Percentiles rank a stretch among this genome's conserved stretches.
phyloP scores from a whole-genome alignment of 352 stramenopile species.

The Pythium vanterpoolii region DNA sequence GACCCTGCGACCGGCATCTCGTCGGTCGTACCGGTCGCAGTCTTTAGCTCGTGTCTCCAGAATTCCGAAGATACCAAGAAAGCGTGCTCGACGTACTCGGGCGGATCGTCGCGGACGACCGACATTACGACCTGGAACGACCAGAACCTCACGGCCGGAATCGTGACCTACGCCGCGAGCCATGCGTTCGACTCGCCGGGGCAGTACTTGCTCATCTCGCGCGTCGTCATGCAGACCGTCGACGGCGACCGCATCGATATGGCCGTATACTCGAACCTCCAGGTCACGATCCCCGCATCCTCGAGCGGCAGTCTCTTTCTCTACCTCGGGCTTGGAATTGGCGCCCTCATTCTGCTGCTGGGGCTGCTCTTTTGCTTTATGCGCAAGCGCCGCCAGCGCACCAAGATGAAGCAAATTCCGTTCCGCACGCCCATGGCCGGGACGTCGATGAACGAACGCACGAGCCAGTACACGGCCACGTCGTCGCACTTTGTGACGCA shows the following conservation, averaged over 20 bases:
- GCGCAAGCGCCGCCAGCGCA: slow-evolving; percentile 54
- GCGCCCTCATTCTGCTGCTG: slow-evolving; percentile 55
- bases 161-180: slow-evolving; percentile 48
- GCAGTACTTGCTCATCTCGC: slow-evolving; percentile 66
- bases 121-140: slow-evolving; percentile 44
- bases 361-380: slow-evolving; percentile 68
- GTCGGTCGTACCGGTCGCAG: slow-evolving; percentile 63
- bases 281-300: slow-evolving; percentile 48
- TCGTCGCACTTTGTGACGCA: slow-evolving; percentile 69
- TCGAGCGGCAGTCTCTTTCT: slow-evolving; percentile 51
- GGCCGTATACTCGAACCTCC: slow-evolving; percentile 74
- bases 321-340: slow-evolving; percentile 71
- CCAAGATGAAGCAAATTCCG: slow-evolving; percentile 69
- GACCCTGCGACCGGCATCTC: slow-evolving; percentile 50
- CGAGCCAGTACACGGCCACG: slow-evolving; percentile 55
- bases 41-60: slow-evolving; percentile 64
- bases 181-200: slow-evolving; percentile 56
- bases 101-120: slow-evolving; percentile 52
- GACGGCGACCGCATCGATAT: slow-evolving; percentile 77
- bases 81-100: slow-evolving; percentile 65
- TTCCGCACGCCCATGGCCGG: slow-evolving; percentile 52
- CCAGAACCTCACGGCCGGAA: slow-evolving; percentile 61
- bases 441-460: slow-evolving; percentile 26
- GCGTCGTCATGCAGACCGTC: slow-evolving; percentile 63
- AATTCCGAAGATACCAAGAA: slow-evolving; percentile 41